A percentile compares a stretch with the other conserved stretches of the same genome.
Conservation (phyloP, 169 alveolate genomes). For the Blepharisma undulans region DNA sequence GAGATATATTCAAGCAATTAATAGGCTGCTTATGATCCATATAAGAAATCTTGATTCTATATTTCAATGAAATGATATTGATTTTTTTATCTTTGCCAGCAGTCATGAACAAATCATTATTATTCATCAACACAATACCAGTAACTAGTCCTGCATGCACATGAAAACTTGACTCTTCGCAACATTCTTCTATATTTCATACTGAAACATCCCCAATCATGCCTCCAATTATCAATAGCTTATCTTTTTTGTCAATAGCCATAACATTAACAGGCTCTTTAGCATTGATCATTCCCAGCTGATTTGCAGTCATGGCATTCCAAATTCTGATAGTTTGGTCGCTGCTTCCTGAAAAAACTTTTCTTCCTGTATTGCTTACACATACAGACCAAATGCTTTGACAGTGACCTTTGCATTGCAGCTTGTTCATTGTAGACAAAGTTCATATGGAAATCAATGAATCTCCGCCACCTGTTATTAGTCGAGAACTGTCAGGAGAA, state of each 20-base stretch:
- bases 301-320: slow-evolving; percentile 60
- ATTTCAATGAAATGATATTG: neutral
- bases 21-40: neutral
- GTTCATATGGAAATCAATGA: neutral
- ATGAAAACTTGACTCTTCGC: neutral
- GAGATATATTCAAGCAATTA: neutral
- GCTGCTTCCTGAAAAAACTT: slow-evolving; percentile 82
- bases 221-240: neutral
- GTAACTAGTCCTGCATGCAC: neutral
- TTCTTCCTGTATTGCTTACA: neutral
- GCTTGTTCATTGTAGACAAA: neutral
- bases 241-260: neutral
- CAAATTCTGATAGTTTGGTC: slow-evolving; percentile 82
- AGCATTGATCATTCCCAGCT: neutral
- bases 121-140: neutral
- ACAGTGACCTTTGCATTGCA: neutral
- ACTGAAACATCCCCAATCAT: neutral
- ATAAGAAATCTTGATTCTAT: neutral
- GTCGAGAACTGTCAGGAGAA: neutral
- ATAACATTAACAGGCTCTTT: neutral
- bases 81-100: neutral
- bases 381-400: slow-evolving; percentile 72
- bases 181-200: neutral
- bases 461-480: slow-evolving; percentile 19
- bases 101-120: neutral